phyloP scores from a whole-genome alignment of 2,329 filamentous ascomycete genomes.

The Penicillium sp. region DNA sequence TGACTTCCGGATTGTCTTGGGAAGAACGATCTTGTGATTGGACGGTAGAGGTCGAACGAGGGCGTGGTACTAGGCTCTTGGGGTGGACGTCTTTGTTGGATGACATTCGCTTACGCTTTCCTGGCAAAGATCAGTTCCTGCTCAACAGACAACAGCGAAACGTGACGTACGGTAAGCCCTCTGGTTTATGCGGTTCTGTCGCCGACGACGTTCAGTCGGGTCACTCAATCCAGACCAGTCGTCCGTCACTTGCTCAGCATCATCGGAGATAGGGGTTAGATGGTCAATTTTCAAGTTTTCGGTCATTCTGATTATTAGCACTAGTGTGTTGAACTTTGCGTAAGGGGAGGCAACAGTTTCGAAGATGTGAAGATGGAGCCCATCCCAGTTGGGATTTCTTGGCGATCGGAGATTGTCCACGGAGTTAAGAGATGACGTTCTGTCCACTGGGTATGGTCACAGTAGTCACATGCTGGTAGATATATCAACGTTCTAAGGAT shows the following conservation, averaged over 20 bases:
- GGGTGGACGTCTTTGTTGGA: slow-evolving; percentile 9
- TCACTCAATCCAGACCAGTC: slow-evolving; percentile 24
- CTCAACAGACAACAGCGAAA: neutral
- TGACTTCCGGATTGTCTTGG: neutral
- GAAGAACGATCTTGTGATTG: neutral
- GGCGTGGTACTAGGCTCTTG: slow-evolving; percentile 7
- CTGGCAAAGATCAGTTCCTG: slow-evolving; percentile 3
- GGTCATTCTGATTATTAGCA: slow-evolving; percentile 2
- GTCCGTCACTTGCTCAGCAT: slow-evolving; percentile 7
- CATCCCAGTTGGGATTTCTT: neutral
- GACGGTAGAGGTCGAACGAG: slow-evolving; percentile 1
- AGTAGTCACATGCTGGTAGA: neutral
- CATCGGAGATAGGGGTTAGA: neutral
- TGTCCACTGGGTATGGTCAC: neutral
- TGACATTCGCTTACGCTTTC: slow-evolving; percentile 18
- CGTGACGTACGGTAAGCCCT: slow-evolving; percentile 21
- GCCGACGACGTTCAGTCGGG: slow-evolving; percentile 21
- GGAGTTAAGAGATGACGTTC: neutral
- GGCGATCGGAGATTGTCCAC: neutral
- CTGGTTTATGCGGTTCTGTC: slow-evolving; percentile 28
- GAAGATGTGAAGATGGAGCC: neutral
- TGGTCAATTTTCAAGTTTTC: neutral
- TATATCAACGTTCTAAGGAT: neutral
- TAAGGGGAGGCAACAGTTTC: neutral
- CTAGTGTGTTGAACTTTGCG: neutral